A percentile compares a stretch with the other conserved stretches of the same genome.
Conservation (phyloP, 1,284 basidiomycete species). For the Neotropicomus parvogracilis region DNA sequence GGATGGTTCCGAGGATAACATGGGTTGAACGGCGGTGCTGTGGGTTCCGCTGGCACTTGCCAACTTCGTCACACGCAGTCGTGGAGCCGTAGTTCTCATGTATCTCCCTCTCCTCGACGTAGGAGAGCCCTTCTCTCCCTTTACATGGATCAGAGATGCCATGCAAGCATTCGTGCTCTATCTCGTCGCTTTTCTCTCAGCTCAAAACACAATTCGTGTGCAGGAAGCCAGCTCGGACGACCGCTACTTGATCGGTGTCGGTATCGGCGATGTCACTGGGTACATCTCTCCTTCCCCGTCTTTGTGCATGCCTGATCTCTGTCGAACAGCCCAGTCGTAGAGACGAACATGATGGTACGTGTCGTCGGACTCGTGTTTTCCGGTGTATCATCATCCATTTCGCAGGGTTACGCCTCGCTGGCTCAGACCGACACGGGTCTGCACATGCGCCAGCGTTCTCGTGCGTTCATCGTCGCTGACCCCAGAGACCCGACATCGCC, state of each 20-base stretch:
- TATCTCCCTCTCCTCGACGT: conserved; percentile 22
- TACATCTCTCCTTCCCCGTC: conserved; percentile 28
- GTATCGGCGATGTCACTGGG: conserved; percentile 78
- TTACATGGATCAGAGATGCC: conserved; percentile 18
- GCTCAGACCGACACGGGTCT: conserved; percentile 73
- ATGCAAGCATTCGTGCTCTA: conserved; percentile 19
- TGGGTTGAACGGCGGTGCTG: not conserved
- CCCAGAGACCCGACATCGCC: conserved; percentile 35
- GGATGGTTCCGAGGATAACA: conserved; percentile 30
- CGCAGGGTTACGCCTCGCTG: conserved; percentile 68
- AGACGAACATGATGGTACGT: conserved; percentile 73
- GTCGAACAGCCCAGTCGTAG: conserved; percentile 58
- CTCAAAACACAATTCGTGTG: not conserved
- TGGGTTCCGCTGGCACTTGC: too few species aligned
- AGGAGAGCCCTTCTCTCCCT: conserved; percentile 12
- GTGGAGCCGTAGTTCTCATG: conserved; percentile 7
- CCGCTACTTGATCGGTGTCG: conserved; percentile 34
- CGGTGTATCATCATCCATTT: conserved; percentile 5
- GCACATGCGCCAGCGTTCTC: conserved; percentile 75
- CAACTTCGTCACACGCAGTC: too few species aligned
- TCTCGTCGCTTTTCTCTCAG: conserved; percentile 12
- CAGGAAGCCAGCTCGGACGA: conserved; percentile 11
- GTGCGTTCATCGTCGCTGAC: conserved; percentile 73
- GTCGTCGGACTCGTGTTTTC: not conserved
- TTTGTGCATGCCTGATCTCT: not conserved